Evolutionary conservation across 192 early-diverging fungal genomes (phyloP), one percentile per base, ranked within the genome.

Genomic region (Powellomyces hirtus): DNA sequence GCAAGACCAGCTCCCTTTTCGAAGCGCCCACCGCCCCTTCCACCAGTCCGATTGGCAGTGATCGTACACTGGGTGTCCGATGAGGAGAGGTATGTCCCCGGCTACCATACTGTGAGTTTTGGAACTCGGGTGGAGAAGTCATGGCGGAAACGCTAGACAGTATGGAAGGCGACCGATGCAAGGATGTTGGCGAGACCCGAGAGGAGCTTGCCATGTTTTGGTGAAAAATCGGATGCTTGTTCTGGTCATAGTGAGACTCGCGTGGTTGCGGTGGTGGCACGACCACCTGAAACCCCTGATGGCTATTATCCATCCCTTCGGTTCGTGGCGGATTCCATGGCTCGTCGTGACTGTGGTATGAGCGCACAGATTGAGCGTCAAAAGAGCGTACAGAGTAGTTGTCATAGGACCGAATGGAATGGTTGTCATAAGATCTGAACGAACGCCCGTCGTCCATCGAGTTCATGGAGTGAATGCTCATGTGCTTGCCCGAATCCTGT

Each of bases 131-230:
- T 22, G 64, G 64, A 29, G 51, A 29, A 14, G 64, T 66, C 51
- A 66, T 53, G 64, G 29, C 33, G 34, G 64, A 66, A 10, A 57
- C 29, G n/a, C n/a, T n/a, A n/a, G n/a, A n/a, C n/a, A n/a, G n/a
- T n/a, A 66, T 57, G 64, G 64, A 66, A 20, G 64, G 64, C 14
- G 64, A 38, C 13, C 64, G 66, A 35, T 60, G 64, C 36, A 57
- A 29, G 0, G 40, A 33, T 5, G 64, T n/a, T 0, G 50, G 64
- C 0, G 51, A 58, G 10, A 22, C 37, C 29, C 49, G 62, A 24
- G 42, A 52, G 26, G 62, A 51, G 27, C n/a, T 49, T 8, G 4
- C 1, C 29, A 6, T 11, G 44, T 29, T 38, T 13, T 2, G 40
- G 35, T 40, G 3, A 22, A 26, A 29, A 10, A 31, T 16, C 20